phyloP scores from a whole-genome alignment of 768 basidiomycete genomes.

The Porpolomopsis calyptriformis region DNA sequence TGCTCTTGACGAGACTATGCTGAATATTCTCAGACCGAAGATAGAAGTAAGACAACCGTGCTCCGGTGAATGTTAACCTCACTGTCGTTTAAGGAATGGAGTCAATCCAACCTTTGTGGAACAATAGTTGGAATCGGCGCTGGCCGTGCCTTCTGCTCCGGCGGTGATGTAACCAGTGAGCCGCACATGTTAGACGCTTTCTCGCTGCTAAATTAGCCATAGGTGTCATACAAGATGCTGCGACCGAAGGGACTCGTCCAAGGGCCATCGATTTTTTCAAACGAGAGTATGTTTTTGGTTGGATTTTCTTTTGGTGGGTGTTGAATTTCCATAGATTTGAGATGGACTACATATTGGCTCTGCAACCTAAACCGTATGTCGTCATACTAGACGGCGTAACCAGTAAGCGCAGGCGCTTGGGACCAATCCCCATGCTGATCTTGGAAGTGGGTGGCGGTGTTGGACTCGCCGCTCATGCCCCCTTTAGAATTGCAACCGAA shows the following conservation, averaged over 20 bases:
- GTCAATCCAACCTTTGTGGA: conserved; percentile 54
- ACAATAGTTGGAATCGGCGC: conserved; percentile 63
- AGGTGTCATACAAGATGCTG: conserved; percentile 51
- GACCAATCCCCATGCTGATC: conserved; percentile 5
- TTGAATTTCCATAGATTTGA: conserved; percentile 49
- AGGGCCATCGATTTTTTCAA: conserved; percentile 83
- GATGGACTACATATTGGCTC: conserved; percentile 61
- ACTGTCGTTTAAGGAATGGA: conserved; percentile 51
- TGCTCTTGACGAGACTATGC: conserved; percentile 72
- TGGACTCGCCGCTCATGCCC: conserved; percentile 73
- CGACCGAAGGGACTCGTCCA: conserved; percentile 38
- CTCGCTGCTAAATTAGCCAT: not conserved
- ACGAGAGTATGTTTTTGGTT: conserved; percentile 53
- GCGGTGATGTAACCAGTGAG: conserved; percentile 88
- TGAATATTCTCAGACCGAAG: conserved; percentile 55
- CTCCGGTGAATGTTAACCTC: not conserved
- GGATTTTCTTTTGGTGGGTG: conserved; percentile 7
- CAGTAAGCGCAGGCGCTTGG: conserved; percentile 43
- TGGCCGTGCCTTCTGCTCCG: conserved; percentile 82
- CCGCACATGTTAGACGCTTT: conserved; percentile 11
- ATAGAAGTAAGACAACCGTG: conserved; percentile 48
- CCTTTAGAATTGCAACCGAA: conserved; percentile 90
- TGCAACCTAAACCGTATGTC: conserved; percentile 79
- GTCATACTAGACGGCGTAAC: conserved; percentile 85
- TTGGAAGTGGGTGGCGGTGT: conserved; percentile 87